These are phyloP conservation scores for Fusarium incarnatum DNA, from an alignment of 2,329 filamentous ascomycete species.

Conservation along the genomic window DNA sequence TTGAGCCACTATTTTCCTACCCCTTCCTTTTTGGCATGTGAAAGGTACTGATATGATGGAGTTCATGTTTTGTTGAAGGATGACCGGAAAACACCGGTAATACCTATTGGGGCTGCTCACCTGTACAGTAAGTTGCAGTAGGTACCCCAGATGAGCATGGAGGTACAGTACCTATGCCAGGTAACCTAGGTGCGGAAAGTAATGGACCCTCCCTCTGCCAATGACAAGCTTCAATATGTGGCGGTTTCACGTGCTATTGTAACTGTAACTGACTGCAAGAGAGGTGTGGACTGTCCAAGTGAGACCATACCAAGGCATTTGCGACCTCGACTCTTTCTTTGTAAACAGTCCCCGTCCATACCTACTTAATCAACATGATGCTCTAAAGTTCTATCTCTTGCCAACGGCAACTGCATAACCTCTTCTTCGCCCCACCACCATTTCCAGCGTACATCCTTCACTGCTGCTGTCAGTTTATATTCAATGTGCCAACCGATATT, in stretches of 20 bases:
- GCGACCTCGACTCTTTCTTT: constrained; percentile 41
- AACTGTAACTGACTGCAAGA: constrained; percentile 32
- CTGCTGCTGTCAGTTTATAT: constrained; percentile 39
- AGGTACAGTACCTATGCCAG: no score
- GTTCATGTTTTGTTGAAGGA: constrained; percentile 7
- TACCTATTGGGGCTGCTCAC: not conserved
- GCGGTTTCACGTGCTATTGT: constrained; percentile 49
- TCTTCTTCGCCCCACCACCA: constrained; percentile 12
- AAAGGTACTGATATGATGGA: not conserved
- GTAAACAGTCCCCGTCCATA: constrained; percentile 32
- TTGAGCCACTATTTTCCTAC: not conserved
- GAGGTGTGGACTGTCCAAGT: constrained; percentile 35
- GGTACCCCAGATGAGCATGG: not conserved
- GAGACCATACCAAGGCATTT: constrained; percentile 44
- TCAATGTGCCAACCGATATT: constrained; percentile 46
- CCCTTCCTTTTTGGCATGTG: constrained; percentile 4
- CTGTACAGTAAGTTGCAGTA: not conserved
- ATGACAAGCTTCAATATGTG: constrained; percentile 43
- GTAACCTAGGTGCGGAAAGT: constrained; percentile 8
- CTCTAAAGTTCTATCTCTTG: constrained; percentile 39
- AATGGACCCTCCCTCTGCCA: constrained; percentile 21
- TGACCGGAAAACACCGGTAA: constrained; percentile 34
- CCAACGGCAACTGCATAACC: constrained; percentile 28
- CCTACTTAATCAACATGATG: constrained; percentile 31
- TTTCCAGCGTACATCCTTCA: constrained; percentile 6